Percentiles rank a stretch among this genome's conserved stretches.
Evolutionary conservation across 2,329 filamentous ascomycete genomes (phyloP).

Genomic region (Pseudocercospora fuligena): DNA sequence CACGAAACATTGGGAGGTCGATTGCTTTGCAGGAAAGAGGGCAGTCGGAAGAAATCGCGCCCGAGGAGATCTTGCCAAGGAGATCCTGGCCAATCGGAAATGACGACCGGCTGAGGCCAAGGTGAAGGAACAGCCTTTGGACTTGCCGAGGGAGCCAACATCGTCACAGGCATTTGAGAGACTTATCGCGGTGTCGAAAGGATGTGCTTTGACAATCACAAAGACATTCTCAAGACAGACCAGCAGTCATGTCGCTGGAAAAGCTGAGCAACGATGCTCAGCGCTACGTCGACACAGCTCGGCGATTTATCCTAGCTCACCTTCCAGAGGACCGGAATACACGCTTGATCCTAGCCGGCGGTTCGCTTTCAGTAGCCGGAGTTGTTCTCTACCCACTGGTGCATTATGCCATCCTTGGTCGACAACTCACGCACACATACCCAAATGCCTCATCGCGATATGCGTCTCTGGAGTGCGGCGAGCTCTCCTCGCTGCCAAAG

Average conservation of each 20-base stretch:
- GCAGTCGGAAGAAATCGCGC: neutral
- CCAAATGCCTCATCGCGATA: slow-evolving; percentile 24
- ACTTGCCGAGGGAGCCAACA: slow-evolving; percentile 6
- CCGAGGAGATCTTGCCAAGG: neutral
- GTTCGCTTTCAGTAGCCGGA: slow-evolving; percentile 23
- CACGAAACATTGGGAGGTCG: no score
- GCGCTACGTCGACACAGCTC: slow-evolving; percentile 16
- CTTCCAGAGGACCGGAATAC: slow-evolving; percentile 26
- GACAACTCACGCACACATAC: slow-evolving; percentile 27
- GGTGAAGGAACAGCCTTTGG: neutral
- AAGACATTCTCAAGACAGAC: neutral
- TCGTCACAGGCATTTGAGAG: neutral
- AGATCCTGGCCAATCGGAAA: neutral
- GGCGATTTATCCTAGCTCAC: slow-evolving; percentile 17
- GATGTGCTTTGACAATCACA: slow-evolving; percentile 1
- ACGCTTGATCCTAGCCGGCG: slow-evolving; percentile 26
- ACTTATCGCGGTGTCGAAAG: neutral
- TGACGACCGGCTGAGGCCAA: neutral
- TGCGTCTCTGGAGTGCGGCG: slow-evolving; percentile 28
- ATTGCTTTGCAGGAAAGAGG: neutral
- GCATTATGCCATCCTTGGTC: slow-evolving; percentile 27
- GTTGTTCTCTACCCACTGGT: slow-evolving; percentile 26
- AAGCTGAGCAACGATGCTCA: slow-evolving; percentile 13
- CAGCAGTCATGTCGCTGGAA: slow-evolving; percentile 7
- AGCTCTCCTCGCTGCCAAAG: slow-evolving; percentile 25